Conservation (phyloP, 176 grass and related monocot species). For the Luzula sylvatica region DNA sequence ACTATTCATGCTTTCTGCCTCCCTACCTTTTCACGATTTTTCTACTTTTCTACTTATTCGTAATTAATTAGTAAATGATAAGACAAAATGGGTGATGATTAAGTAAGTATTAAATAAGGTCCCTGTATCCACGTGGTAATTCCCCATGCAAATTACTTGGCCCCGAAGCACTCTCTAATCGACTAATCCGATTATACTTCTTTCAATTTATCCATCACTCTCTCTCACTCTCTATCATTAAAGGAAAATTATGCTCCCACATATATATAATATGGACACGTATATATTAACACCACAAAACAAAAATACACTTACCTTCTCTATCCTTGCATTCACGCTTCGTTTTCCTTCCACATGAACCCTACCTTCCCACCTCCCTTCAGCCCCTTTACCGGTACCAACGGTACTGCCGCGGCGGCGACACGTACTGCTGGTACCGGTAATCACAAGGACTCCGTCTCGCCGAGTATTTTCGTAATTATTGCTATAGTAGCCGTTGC, state of each 20-base stretch:
- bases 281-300: not conserved
- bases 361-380: not conserved
- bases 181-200: not conserved
- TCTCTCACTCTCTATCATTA: conserved; percentile 12
- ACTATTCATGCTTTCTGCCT: conserved; percentile 4
- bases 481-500: conserved; percentile 5
- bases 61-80: too few species aligned
- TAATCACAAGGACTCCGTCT: not conserved
- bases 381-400: not conserved
- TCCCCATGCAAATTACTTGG: not conserved
- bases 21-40: not conserved
- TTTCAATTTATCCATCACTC: not conserved
- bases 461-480: conserved; percentile 7
- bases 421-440: too few species aligned
- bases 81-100: too few species aligned
- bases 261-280: not conserved
- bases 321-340: not conserved
- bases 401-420: not conserved
- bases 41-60: too few species aligned
- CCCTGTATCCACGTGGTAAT: conserved; percentile 9
- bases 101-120: conserved; percentile 1
- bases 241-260: not conserved
- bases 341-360: not conserved
- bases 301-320: not conserved
- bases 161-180: not conserved